These are phyloP conservation scores for Streptanthus diversifolius DNA, from an alignment of 345 rosid species.

Conservation along the genomic window DNA sequence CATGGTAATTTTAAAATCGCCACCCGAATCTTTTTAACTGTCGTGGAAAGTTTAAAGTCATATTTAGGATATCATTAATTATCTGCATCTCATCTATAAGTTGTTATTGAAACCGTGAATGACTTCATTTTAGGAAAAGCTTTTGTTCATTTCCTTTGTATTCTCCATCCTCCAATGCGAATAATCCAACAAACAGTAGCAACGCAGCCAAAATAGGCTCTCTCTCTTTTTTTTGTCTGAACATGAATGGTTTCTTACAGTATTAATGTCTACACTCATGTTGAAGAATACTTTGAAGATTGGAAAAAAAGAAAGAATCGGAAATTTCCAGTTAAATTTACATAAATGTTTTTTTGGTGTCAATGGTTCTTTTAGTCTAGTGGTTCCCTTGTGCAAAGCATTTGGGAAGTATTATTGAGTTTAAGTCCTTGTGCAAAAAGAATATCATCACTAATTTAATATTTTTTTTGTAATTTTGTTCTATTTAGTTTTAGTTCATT, in stretches of 20 bases:
- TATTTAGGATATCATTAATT: conserved; percentile 1
- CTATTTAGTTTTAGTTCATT: not conserved
- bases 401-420: not conserved
- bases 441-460: not conserved
- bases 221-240: not conserved
- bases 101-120: not conserved
- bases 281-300: not conserved
- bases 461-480: not conserved
- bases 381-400: no score
- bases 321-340: not conserved
- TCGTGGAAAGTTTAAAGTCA: not conserved
- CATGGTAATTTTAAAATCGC: not conserved
- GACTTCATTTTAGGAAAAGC: not conserved
- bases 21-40: not conserved
- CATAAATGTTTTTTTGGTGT: no score
- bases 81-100: not conserved
- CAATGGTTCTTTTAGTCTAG: no score
- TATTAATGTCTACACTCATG: not conserved
- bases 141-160: not conserved
- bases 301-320: not conserved
- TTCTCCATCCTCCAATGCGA: not conserved
- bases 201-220: not conserved
- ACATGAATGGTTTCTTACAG: not conserved
- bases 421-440: not conserved
- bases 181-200: not conserved